Percentiles rank a stretch among this genome's conserved stretches.
Conservation (phyloP, 768 basidiomycete genomes). For the Lentinula boryana region DNA sequence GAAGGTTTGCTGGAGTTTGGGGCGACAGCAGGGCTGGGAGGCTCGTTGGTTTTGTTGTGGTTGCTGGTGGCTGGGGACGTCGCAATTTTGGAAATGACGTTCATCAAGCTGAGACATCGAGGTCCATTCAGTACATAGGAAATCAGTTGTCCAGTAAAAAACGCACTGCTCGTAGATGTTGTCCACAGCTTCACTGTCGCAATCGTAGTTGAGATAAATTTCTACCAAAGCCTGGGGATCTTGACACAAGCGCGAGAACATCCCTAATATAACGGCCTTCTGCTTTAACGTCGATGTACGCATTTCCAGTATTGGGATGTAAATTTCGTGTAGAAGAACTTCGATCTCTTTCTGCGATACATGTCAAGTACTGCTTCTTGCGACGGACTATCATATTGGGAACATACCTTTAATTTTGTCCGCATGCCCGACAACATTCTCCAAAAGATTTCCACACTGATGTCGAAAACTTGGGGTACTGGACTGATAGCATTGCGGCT, state of each 20-base stretch:
- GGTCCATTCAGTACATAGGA: conserved; percentile 3
- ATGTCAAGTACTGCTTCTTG: conserved; percentile 8
- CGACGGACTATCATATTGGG: neutral
- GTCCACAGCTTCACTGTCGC: conserved; percentile 88
- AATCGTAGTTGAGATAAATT: conserved; percentile 98
- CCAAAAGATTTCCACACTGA: conserved; percentile 99
- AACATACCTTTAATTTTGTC: conserved; percentile 84
- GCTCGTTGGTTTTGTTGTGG: conserved; percentile 48
- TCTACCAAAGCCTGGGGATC: conserved; percentile 98
- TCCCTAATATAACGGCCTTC: conserved; percentile 86
- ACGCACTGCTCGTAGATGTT: conserved; percentile 96
- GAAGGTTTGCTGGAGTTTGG: conserved; percentile 36
- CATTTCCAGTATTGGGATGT: conserved; percentile 98
- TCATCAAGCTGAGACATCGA: conserved; percentile 61
- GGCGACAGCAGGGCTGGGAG: conserved; percentile 54
- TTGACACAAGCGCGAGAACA: conserved; percentile 83
- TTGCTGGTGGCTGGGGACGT: conserved; percentile 44
- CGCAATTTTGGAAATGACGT: conserved; percentile 91
- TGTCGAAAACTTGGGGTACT: conserved; percentile 95
- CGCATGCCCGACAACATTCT: conserved; percentile 90
- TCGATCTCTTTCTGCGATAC: conserved; percentile 91
- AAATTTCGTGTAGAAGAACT: conserved; percentile 97
- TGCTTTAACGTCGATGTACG: conserved; percentile 92
- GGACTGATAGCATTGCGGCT: conserved; percentile 95
- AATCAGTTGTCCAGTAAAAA: neutral